Evolutionary conservation across 805 yeast species (phyloP).

Genomic region (Candida boidinii): DNA sequence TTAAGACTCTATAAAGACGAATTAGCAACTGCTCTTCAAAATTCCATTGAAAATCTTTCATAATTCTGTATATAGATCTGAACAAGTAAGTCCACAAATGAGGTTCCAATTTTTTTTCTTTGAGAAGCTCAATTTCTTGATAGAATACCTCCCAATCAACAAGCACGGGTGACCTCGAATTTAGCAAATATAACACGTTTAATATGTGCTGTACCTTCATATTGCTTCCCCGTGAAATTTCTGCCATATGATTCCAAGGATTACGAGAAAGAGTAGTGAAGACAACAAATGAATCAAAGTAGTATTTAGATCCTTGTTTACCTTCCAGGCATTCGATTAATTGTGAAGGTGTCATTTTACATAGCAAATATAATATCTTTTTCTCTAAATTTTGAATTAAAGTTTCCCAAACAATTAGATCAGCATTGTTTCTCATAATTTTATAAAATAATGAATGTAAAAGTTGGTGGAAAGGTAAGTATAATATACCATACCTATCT

Average conservation of each 20-base stretch:
- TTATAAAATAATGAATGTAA: constrained; percentile 11
- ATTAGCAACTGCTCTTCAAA: constrained; percentile 22
- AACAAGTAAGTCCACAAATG: constrained; percentile 11
- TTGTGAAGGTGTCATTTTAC: constrained; percentile 10
- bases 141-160: constrained; percentile 24
- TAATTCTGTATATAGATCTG: constrained; percentile 11
- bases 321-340: constrained; percentile 9
- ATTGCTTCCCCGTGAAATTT: constrained; percentile 4
- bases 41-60: constrained; percentile 18
- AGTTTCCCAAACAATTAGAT: constrained; percentile 4
- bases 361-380: constrained; percentile 9
- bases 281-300: constrained; percentile 15
- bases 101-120: not conserved
- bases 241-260: constrained; percentile 19
- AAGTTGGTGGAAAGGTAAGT: constrained; percentile 15
- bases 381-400: constrained; percentile 4
- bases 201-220: constrained; percentile 13
- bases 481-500: constrained; percentile 5
- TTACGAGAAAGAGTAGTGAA: constrained; percentile 13
- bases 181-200: constrained; percentile 17
- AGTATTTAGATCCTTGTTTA: constrained; percentile 3
- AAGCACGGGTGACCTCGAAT: constrained; percentile 13
- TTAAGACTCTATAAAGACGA: constrained; percentile 18
- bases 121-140: constrained; percentile 11
- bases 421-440: constrained; percentile 5